Conservation (phyloP, 2,329 filamentous ascomycete genomes). For the Alternaria consortialis region DNA sequence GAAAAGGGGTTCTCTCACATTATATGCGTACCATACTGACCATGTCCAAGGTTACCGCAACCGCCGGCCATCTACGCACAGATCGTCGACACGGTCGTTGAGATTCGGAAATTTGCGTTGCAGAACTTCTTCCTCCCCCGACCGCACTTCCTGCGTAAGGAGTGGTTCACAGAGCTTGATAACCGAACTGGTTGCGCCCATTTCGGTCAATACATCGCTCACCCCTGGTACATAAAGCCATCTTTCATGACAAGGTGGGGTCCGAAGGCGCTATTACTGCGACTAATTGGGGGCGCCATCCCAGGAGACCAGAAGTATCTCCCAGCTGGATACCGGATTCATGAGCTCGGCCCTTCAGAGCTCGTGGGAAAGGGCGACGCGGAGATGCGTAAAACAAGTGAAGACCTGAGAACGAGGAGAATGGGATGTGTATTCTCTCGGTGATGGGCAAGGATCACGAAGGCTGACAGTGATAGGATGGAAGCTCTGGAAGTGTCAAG, state of each 20-base stretch:
- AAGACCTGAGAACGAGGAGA: too few relatives aligned
- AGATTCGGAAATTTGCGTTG: constrained; percentile 63
- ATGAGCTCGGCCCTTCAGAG: constrained; percentile 69
- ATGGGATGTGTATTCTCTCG: too few relatives aligned
- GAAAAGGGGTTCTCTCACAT: constrained; percentile 30
- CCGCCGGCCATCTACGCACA: background rate
- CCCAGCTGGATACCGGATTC: constrained; percentile 63
- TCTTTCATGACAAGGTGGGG: constrained; percentile 29
- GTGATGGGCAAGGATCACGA: too few relatives aligned
- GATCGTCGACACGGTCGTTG: constrained; percentile 49
- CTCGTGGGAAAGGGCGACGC: constrained; percentile 58
- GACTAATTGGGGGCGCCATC: constrained; percentile 71
- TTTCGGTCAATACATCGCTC: constrained; percentile 26
- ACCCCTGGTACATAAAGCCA: constrained; percentile 45
- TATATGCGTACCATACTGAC: background rate
- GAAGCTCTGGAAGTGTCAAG: background rate
- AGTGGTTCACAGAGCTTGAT: constrained; percentile 47
- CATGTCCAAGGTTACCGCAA: background rate
- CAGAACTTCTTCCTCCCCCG: constrained; percentile 70
- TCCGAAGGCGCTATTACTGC: constrained; percentile 35
- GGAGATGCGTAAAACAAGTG: background rate
- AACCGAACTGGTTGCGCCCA: constrained; percentile 48
- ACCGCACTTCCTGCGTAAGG: constrained; percentile 52
- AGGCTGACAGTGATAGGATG: too few relatives aligned
- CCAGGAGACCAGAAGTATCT: constrained; percentile 64